Evolutionary conservation across 352 stramenopile species (phyloP).

Genomic region (Globisporangium abappressorium): DNA sequence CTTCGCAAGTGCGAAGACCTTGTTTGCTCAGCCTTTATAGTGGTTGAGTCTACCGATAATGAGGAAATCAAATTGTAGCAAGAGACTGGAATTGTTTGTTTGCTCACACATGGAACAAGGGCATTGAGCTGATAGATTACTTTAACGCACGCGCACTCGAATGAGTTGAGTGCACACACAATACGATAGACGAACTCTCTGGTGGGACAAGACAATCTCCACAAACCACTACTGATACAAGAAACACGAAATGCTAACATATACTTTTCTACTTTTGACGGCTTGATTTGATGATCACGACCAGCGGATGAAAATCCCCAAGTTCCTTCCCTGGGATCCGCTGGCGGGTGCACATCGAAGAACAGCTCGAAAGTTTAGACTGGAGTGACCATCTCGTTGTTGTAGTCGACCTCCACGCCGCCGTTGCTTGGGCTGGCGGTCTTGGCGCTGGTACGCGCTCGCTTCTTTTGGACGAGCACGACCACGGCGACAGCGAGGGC

Average conservation of each 20-base stretch:
- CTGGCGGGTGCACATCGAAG: neutral
- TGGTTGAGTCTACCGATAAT: neutral
- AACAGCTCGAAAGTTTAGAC: constrained; percentile 9
- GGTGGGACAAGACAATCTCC: neutral
- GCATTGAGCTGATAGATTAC: constrained; percentile 3
- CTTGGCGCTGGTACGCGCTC: neutral
- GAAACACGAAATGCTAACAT: neutral
- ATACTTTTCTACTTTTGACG: constrained; percentile 1
- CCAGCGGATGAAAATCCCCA: neutral
- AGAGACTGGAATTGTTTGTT: neutral
- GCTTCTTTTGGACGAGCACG: constrained; percentile 20
- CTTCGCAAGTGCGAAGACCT: neutral
- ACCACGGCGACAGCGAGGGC: constrained; percentile 15
- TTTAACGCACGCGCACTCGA: neutral
- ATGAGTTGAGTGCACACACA: neutral
- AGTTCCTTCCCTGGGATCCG: constrained; percentile 4
- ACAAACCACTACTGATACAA: neutral
- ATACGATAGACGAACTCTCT: neutral
- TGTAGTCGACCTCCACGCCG: constrained; percentile 17
- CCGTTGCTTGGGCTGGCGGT: constrained; percentile 5
- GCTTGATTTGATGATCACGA: neutral
- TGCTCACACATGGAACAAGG: neutral
- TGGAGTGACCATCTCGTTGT: constrained; percentile 22
- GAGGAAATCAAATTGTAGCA: neutral
- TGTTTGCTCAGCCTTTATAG: neutral